Evolutionary conservation across 106 monocot genomes (phyloP).

Genomic region (Posidonia australis): DNA sequence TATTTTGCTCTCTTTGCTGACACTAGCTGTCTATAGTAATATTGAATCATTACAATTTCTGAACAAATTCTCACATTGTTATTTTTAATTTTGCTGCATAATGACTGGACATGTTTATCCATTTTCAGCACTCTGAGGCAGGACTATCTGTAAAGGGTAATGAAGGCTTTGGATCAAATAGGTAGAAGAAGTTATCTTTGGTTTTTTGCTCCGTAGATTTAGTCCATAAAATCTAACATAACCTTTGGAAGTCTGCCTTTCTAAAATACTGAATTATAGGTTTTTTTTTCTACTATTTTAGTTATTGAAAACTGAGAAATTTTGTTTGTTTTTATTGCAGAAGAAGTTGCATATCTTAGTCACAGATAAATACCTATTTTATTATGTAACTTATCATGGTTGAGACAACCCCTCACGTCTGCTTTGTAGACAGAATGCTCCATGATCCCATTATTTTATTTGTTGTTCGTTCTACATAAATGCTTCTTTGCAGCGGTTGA

Average conservation of each 20-base stretch:
- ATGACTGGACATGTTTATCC: not conserved
- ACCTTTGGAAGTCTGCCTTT: not conserved
- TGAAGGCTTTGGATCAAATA: slow-evolving; percentile 49
- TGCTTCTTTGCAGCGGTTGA: too few relatives aligned
- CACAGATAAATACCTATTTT: too few relatives aligned
- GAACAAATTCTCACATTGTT: not conserved
- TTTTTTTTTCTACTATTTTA: not conserved
- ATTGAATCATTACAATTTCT: not conserved
- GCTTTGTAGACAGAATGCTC: too few relatives aligned
- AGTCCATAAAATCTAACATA: too few relatives aligned
- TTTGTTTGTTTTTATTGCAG: too few relatives aligned
- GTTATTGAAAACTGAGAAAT: too few relatives aligned
- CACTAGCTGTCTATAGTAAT: not conserved
- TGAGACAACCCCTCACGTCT: too few relatives aligned
- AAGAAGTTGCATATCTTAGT: too few relatives aligned
- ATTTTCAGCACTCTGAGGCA: slow-evolving; percentile 66
- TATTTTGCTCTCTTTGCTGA: not conserved
- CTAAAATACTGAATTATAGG: not conserved
- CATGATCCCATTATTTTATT: too few relatives aligned
- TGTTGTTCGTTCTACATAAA: too few relatives aligned
- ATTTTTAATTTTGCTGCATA: not conserved
- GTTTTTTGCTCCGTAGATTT: not conserved
- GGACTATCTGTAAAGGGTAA: slow-evolving; percentile 60
- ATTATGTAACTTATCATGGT: too few relatives aligned
- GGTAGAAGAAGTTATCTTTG: slow-evolving; percentile 32